Percentiles rank a stretch among this genome's conserved stretches.
Conservation (phyloP, 2,329 filamentous ascomycete species). For the Alternaria longipes region DNA sequence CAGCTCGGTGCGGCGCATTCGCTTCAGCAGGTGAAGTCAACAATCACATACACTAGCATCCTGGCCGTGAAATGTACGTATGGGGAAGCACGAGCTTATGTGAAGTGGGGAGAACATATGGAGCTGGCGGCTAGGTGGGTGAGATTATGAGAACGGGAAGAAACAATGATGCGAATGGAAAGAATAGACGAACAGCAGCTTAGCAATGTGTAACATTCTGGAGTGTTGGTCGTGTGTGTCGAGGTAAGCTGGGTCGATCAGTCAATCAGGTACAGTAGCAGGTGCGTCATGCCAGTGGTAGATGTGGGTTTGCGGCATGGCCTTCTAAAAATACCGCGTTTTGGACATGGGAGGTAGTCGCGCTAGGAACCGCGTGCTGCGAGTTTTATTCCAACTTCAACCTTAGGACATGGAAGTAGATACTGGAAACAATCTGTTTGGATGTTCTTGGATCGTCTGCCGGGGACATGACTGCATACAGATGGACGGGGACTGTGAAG, state of each 20-base stretch:
- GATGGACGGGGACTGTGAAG: neutral
- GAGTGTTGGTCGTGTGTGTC: conserved; percentile 20
- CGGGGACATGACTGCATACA: conserved; percentile 4
- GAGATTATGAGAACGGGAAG: conserved; percentile 32
- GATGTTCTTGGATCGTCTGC: conserved; percentile 1
- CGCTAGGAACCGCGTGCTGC: conserved; percentile 23
- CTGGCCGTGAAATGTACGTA: conserved; percentile 21
- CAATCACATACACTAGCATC: conserved; percentile 15
- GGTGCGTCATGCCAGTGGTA: conserved; percentile 24
- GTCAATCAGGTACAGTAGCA: conserved; percentile 21
- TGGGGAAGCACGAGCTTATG: conserved; percentile 20
- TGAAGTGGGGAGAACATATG: conserved; percentile 19
- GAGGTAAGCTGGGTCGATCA: conserved; percentile 8
- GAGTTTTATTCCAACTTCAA: conserved; percentile 32
- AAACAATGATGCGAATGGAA: neutral
- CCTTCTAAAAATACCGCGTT: conserved; percentile 31
- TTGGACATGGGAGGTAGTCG: conserved; percentile 21
- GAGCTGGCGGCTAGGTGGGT: conserved; percentile 44
- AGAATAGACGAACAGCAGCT: conserved; percentile 20
- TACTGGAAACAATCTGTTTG: conserved; percentile 4
- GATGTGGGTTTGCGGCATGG: conserved; percentile 17
- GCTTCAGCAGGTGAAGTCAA: conserved; percentile 18
- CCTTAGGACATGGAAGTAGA: conserved; percentile 11
- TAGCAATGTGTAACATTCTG: conserved; percentile 26
- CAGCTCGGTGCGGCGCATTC: conserved; percentile 16